Evolutionary conservation across 1,284 basidiomycete species (phyloP).

Genomic region (Apiotrichum gracile): DNA sequence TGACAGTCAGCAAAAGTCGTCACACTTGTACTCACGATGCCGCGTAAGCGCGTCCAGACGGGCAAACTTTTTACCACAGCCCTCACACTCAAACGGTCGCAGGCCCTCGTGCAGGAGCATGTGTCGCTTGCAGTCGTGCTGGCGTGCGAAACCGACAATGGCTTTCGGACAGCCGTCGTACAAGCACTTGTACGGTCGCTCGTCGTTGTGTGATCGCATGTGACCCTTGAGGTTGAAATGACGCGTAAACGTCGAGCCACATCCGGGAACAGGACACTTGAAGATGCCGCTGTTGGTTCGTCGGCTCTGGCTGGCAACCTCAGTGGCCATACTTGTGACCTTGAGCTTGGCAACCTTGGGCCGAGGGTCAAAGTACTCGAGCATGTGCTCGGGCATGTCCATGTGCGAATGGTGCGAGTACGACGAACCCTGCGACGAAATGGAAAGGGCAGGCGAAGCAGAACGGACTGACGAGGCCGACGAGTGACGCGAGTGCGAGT

Average conservation of each 20-base stretch:
- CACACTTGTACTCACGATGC: conserved; percentile 56
- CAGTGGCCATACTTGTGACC: conserved; percentile 91
- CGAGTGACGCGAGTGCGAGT: conserved; percentile 37
- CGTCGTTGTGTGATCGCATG: conserved; percentile 91
- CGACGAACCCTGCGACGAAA: conserved; percentile 40
- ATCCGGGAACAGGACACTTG: conserved; percentile 84
- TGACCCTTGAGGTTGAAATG: conserved; percentile 65
- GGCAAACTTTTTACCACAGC: conserved; percentile 91
- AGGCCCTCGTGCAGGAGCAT: conserved; percentile 80
- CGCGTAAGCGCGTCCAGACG: conserved; percentile 82
- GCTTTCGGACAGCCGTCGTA: conserved; percentile 88
- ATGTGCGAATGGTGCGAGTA: conserved; percentile 34
- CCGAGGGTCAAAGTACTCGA: background rate
- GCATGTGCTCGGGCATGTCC: conserved; percentile 35
- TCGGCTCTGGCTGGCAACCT: conserved; percentile 81
- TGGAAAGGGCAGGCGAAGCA: conserved; percentile 38
- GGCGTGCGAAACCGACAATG: conserved; percentile 67
- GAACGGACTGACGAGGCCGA: conserved; percentile 39
- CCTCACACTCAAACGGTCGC: conserved; percentile 78
- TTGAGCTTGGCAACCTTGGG: conserved; percentile 75
- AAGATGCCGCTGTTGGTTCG: conserved; percentile 86
- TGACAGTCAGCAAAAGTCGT: conserved; percentile 8
- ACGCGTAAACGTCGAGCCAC: conserved; percentile 87
- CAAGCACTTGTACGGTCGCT: conserved; percentile 85
- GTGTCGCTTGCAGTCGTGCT: conserved; percentile 94